Percentiles rank a stretch among this genome's conserved stretches.
These are phyloP conservation scores for Coniosporium tulheliwenetii DNA, from an alignment of 2,329 filamentous ascomycete species.

Conservation along the genomic window DNA sequence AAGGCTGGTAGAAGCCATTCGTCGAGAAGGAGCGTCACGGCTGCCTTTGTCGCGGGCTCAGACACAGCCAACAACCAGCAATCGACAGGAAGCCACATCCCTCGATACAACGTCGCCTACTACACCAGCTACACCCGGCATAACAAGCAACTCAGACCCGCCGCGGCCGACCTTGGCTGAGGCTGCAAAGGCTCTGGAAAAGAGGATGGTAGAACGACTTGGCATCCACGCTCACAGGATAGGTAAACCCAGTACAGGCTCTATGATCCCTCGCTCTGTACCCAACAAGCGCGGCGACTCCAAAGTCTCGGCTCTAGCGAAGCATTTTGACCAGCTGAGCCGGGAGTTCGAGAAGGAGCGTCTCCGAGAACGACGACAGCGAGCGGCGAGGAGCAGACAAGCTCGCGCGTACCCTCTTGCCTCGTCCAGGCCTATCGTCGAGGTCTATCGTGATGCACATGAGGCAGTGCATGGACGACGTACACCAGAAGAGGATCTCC, in stretches of 20 bases:
- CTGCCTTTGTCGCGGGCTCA: conserved; percentile 34
- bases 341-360: conserved; percentile 94
- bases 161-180: background rate
- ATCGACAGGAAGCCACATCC: no score
- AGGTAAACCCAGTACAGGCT: conserved; percentile 37
- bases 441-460: conserved; percentile 86
- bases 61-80: conserved; percentile 29
- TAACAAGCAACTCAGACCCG: background rate
- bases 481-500: conserved; percentile 46
- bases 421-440: conserved; percentile 87
- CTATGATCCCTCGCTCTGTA: conserved; percentile 78
- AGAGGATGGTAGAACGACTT: conserved; percentile 61
- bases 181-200: conserved; percentile 37
- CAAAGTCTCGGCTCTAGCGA: conserved; percentile 79
- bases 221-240: conserved; percentile 48
- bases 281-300: conserved; percentile 53
- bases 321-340: conserved; percentile 92
- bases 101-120: no score
- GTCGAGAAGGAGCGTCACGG: conserved; percentile 20
- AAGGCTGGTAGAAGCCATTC: conserved; percentile 17
- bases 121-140: conserved; percentile 1
- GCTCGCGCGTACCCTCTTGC: conserved; percentile 77
- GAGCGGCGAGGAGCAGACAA: conserved; percentile 59
- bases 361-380: conserved; percentile 66
- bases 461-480: conserved; percentile 78